Evolutionary conservation across 108 stramenopile genomes (phyloP).

Genomic region (Cyclotella sp.): DNA sequence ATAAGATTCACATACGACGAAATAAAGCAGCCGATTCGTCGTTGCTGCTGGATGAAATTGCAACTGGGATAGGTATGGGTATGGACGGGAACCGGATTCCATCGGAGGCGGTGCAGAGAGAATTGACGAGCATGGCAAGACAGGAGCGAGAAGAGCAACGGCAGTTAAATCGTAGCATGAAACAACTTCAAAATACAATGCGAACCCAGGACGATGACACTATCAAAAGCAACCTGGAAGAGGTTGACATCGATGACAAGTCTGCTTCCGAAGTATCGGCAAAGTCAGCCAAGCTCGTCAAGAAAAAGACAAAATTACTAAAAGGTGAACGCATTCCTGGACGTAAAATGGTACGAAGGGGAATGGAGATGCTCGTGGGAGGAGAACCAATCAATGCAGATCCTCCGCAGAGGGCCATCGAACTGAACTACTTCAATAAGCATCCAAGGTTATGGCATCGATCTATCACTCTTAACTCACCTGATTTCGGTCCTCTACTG

Average conservation of each 20-base stretch:
- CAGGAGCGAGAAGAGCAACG: conserved; percentile 44
- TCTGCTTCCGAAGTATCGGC: neutral
- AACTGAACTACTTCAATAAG: conserved; percentile 61
- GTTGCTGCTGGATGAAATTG: conserved; percentile 15
- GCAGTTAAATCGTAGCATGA: conserved; percentile 14
- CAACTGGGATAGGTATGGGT: conserved; percentile 23
- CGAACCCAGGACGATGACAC: neutral
- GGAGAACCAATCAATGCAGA: conserved; percentile 89
- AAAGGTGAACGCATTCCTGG: conserved; percentile 19
- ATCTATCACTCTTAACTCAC: conserved; percentile 64
- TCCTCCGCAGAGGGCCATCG: conserved; percentile 76
- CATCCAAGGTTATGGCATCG: conserved; percentile 61
- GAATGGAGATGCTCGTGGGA: conserved; percentile 92
- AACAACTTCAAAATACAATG: conserved; percentile 3
- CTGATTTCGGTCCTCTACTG: conserved; percentile 80
- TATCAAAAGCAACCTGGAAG: neutral
- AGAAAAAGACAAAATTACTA: conserved; percentile 6
- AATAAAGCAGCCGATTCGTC: conserved; percentile 29
- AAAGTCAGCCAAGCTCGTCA: conserved; percentile 15
- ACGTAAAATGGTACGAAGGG: conserved; percentile 80
- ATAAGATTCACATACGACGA: conserved; percentile 56
- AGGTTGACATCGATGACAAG: neutral
- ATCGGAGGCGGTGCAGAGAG: conserved; percentile 37
- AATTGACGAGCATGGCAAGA: conserved; percentile 34
- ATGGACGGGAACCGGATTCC: conserved; percentile 9